Evolutionary conservation across 1,284 basidiomycete genomes (phyloP).

Genomic region (Trichosporon sp.): DNA sequence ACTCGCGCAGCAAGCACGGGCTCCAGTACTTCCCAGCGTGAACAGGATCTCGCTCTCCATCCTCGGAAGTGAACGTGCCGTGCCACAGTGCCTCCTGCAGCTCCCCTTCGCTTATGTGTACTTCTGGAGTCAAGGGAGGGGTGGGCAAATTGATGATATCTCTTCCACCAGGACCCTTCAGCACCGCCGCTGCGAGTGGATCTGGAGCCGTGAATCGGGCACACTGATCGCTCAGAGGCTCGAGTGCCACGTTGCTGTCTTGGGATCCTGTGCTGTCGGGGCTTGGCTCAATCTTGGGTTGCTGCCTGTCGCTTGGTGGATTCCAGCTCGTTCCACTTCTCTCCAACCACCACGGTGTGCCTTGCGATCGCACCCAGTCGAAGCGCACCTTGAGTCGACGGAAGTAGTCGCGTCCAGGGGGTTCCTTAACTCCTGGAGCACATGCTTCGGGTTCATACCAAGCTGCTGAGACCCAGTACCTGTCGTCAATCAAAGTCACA

Average conservation of each 20-base stretch:
- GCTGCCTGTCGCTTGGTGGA: slow-evolving; percentile 12
- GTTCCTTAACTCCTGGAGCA: slow-evolving; percentile 29
- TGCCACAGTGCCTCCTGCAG: slow-evolving; percentile 10
- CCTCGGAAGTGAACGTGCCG: not conserved
- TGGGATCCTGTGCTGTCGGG: not conserved
- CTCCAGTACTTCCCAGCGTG: not conserved
- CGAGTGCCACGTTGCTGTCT: not conserved
- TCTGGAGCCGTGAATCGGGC: not conserved
- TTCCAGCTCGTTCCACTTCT: slow-evolving; percentile 21
- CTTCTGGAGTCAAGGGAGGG: not conserved
- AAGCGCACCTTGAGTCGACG: slow-evolving; percentile 52
- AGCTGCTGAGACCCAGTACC: slow-evolving; percentile 50
- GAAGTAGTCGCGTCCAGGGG: slow-evolving; percentile 35
- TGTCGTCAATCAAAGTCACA: slow-evolving; percentile 20
- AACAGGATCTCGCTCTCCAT: not conserved
- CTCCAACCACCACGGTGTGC: slow-evolving; percentile 49
- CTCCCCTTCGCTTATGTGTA: not conserved
- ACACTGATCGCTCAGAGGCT: not conserved
- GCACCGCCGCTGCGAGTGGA: not conserved
- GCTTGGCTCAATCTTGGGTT: not conserved
- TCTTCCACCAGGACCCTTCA: not conserved
- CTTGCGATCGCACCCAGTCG: slow-evolving; percentile 51
- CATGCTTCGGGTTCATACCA: slow-evolving; percentile 51
- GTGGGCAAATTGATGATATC: not conserved
- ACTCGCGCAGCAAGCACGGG: not conserved